Evolutionary conservation across 345 rosid species (phyloP).

Genomic region (Pistacia vera): DNA sequence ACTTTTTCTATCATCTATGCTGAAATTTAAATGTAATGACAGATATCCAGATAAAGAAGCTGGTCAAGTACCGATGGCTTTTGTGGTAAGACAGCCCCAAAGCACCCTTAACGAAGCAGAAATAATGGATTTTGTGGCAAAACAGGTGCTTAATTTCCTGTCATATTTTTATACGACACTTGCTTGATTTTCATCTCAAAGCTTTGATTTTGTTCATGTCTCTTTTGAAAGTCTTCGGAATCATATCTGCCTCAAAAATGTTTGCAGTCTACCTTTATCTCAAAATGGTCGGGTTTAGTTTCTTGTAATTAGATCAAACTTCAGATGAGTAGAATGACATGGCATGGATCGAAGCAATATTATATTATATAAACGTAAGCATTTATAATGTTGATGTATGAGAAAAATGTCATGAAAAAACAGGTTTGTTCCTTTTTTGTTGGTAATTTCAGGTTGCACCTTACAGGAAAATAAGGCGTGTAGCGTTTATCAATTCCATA

Average conservation of each 20-base stretch:
- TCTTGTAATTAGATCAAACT: too few relatives aligned
- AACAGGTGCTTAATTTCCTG: conserved; percentile 23
- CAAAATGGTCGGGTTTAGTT: too few relatives aligned
- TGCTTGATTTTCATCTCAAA: neutral
- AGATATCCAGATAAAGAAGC: conserved; percentile 46
- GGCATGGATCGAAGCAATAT: too few relatives aligned
- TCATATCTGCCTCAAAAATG: too few relatives aligned
- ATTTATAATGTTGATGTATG: too few relatives aligned
- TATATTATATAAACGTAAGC: too few relatives aligned
- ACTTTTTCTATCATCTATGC: neutral
- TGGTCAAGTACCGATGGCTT: conserved; percentile 43
- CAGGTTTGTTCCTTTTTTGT: too few relatives aligned
- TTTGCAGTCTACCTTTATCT: too few relatives aligned
- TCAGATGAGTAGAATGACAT: too few relatives aligned
- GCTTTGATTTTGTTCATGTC: too few relatives aligned
- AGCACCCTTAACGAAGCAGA: conserved; percentile 24
- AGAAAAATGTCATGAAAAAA: too few relatives aligned
- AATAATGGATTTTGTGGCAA: conserved; percentile 36
- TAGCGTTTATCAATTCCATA: conserved; percentile 31
- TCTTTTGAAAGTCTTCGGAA: too few relatives aligned
- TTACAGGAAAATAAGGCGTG: conserved; percentile 39
- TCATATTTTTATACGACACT: neutral
- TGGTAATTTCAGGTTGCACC: conserved; percentile 32
- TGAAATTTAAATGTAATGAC: neutral
- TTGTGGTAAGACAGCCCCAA: conserved; percentile 31